Percentiles rank a stretch among this genome's conserved stretches.
Evolutionary conservation across 768 basidiomycete species (phyloP).

Genomic region (Saitozyma podzolica): DNA sequence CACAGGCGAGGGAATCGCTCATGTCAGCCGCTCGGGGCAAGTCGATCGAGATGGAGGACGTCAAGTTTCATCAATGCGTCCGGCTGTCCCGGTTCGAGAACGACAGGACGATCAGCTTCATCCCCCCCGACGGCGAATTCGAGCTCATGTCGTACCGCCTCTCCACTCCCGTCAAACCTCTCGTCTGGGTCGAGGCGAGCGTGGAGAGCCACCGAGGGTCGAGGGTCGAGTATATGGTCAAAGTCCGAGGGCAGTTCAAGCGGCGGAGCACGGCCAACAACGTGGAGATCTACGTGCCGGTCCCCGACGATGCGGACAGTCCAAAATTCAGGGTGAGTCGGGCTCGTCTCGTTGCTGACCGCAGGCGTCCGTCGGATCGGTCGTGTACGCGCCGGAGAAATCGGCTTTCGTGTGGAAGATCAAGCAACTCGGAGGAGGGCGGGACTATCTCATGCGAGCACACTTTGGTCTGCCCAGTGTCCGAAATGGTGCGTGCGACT

Average conservation of each 20-base stretch:
- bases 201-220: conserved; percentile 94
- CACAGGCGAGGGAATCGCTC: neutral
- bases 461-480: conserved; percentile 97
- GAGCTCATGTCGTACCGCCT: conserved; percentile 98
- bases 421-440: conserved; percentile 91
- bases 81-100: conserved; percentile 96
- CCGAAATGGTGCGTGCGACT: conserved; percentile 67
- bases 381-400: conserved; percentile 97
- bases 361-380: conserved; percentile 89
- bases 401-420: conserved; percentile 99
- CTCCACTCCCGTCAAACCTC: conserved; percentile 91
- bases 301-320: conserved; percentile 96
- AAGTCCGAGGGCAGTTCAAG: conserved; percentile 94
- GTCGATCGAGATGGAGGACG: conserved; percentile 99
- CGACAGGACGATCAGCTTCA: conserved; percentile 98
- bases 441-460: conserved; percentile 96
- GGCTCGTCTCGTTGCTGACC: conserved; percentile 4
- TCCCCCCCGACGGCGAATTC: conserved; percentile 98
- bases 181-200: conserved; percentile 95
- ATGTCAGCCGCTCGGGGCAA: conserved; percentile 78
- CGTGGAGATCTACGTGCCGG: conserved; percentile 98
- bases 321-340: conserved; percentile 86
- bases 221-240: conserved; percentile 91
- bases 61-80: conserved; percentile 99
- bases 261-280: conserved; percentile 94